phyloP scores from a whole-genome alignment of 2,329 filamentous ascomycete genomes.

The Neofusicoccum laricinum region DNA sequence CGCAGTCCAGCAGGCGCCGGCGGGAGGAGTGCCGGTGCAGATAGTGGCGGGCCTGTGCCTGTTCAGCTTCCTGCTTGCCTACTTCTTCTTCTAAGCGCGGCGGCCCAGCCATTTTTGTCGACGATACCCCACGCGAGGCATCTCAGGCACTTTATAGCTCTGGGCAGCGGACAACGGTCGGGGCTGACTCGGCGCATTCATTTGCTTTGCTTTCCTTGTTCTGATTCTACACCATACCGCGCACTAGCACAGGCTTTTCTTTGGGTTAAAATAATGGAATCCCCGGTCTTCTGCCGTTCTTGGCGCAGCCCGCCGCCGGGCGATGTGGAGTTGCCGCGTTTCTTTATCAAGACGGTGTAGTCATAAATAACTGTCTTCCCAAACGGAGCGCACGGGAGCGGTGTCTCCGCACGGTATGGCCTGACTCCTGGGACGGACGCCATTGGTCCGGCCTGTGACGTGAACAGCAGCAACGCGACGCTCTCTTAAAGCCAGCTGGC shows the following conservation, averaged over 20 bases:
- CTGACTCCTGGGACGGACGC: not conserved
- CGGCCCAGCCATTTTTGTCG: not conserved
- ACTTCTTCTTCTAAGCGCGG: constrained; percentile 77
- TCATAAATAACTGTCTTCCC: constrained; percentile 6
- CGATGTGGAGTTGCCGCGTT: not conserved
- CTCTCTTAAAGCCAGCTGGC: not conserved
- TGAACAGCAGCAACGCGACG: not conserved
- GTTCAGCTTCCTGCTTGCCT: constrained; percentile 88
- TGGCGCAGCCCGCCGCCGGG: not conserved
- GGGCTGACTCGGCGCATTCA: constrained; percentile 9
- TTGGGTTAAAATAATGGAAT: constrained; percentile 14
- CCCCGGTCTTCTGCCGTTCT: not conserved
- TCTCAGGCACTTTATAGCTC: not conserved
- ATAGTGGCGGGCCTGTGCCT: constrained; percentile 81
- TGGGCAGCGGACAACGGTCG: constrained; percentile 2
- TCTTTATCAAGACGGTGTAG: constrained; percentile 5
- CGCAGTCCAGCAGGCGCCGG: constrained; percentile 51
- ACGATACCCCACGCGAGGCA: not conserved
- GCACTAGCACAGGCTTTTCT: constrained; percentile 11
- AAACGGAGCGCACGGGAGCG: not conserved
- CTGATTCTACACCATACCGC: constrained; percentile 12
- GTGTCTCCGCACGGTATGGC: not conserved
- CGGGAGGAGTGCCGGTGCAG: constrained; percentile 81
- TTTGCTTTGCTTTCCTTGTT: constrained; percentile 7
- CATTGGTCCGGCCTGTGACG: not conserved